These are phyloP conservation scores for Cystobasidiopsis lactophilus DNA, from an alignment of 768 basidiomycete genomes.

Conservation along the genomic window DNA sequence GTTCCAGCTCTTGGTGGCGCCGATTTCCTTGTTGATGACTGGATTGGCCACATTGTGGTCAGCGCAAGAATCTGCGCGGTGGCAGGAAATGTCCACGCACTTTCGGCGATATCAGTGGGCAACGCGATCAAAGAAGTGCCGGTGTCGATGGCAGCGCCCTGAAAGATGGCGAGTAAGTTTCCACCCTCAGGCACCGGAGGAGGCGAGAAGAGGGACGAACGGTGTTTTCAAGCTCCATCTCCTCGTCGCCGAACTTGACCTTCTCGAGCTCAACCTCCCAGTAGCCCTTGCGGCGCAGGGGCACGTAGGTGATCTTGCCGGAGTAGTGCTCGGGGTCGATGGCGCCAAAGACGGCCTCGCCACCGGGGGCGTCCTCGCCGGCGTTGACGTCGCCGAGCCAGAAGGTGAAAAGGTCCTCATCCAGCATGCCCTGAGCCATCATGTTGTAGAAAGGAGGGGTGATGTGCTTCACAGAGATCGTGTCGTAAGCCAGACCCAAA, in stretches of 20 bases:
- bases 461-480: slow-evolving; percentile 81
- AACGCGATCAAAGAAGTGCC: slow-evolving; percentile 80
- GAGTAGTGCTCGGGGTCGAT: slow-evolving; percentile 53
- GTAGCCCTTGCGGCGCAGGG: slow-evolving; percentile 65
- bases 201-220: slow-evolving; percentile 42
- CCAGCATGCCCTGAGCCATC: slow-evolving; percentile 59
- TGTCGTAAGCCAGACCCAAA: slow-evolving; percentile 79
- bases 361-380: slow-evolving; percentile 37
- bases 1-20: slow-evolving; percentile 42
- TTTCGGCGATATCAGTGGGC: slow-evolving; percentile 85
- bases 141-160: slow-evolving; percentile 26
- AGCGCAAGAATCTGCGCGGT: too few relatives aligned
- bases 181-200: background rate
- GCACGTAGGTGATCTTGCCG: slow-evolving; percentile 65
- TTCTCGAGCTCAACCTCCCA: slow-evolving; percentile 74
- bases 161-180: too few relatives aligned
- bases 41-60: too few relatives aligned
- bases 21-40: slow-evolving; percentile 85
- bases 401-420: slow-evolving; percentile 81
- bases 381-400: slow-evolving; percentile 63
- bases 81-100: too few relatives aligned
- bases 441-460: slow-evolving; percentile 86
- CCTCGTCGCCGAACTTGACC: slow-evolving; percentile 63
- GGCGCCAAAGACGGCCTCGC: slow-evolving; percentile 79
- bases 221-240: slow-evolving; percentile 73